phyloP scores from a whole-genome alignment of 257 asterid species.

The Nicotiana paniculata region DNA sequence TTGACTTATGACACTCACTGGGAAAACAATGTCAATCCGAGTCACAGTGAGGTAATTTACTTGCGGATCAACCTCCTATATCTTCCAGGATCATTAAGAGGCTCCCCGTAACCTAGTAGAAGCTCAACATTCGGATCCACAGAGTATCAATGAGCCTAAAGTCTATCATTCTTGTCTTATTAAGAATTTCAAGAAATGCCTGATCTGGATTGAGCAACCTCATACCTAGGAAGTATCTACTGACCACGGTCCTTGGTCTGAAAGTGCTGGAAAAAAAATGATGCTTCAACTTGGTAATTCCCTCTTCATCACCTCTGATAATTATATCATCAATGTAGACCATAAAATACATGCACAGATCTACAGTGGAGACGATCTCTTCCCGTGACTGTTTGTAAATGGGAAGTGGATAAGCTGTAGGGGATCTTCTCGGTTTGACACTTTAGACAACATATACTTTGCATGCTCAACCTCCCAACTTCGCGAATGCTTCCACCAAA shows the following conservation, averaged over 20 bases:
- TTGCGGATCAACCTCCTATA: not conserved
- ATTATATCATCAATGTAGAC: not conserved
- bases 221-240: not conserved
- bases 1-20: not conserved
- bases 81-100: not conserved
- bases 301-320: not conserved
- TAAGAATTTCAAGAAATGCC: not conserved
- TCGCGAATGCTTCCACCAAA: not conserved
- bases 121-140: not conserved
- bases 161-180: not conserved
- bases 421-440: not conserved
- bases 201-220: not conserved
- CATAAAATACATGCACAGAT: not conserved
- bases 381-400: not conserved
- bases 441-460: not conserved
- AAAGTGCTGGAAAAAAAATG: not conserved
- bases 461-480: not conserved
- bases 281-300: not conserved
- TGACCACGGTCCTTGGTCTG: not conserved
- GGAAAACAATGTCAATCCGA: not conserved
- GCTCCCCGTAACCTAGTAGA: not conserved
- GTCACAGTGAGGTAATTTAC: not conserved
- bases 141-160: slow-evolving; percentile 1
- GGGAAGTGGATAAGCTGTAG: not conserved
- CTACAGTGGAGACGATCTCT: not conserved